Evolutionary conservation across 1,139 yeast genomes (phyloP).

Genomic region (Groenewaldozyma sp.): DNA sequence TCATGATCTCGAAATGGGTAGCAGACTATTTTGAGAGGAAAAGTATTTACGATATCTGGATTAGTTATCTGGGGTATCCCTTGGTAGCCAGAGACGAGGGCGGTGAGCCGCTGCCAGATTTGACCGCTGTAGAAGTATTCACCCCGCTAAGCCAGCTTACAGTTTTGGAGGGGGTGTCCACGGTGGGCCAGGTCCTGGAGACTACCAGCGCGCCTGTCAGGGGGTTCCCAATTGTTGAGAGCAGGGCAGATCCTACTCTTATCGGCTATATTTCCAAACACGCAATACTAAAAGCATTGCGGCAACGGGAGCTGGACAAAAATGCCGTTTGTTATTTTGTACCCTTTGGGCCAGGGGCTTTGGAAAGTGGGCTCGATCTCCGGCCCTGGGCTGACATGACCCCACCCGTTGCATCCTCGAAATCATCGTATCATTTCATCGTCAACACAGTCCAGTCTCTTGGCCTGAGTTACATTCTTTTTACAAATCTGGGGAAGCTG

Average conservation of each 20-base stretch:
- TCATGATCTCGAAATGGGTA: slow-evolving; percentile 40
- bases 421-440: slow-evolving; percentile 35
- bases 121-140: slow-evolving; percentile 28
- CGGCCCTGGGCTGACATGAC: slow-evolving; percentile 23
- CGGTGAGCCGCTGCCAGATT: slow-evolving; percentile 29
- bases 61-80: slow-evolving; percentile 32
- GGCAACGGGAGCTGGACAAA: slow-evolving; percentile 9
- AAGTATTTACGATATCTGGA: slow-evolving; percentile 39
- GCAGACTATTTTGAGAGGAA: slow-evolving; percentile 33
- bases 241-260: slow-evolving; percentile 23
- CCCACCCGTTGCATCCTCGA: slow-evolving; percentile 25
- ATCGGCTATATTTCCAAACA: slow-evolving; percentile 36
- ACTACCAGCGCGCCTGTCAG: slow-evolving; percentile 19
- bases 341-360: too few species aligned
- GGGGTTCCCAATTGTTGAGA: slow-evolving; percentile 37
- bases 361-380: slow-evolving; percentile 13
- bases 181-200: slow-evolving; percentile 16
- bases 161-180: slow-evolving; percentile 10
- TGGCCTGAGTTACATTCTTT: slow-evolving; percentile 44
- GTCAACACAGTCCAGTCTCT: slow-evolving; percentile 42
- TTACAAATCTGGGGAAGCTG: slow-evolving; percentile 38
- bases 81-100: slow-evolving; percentile 31
- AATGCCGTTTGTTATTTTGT: slow-evolving; percentile 16
- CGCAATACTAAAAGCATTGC: slow-evolving; percentile 30
- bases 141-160: slow-evolving; percentile 22